Conservation (phyloP, 768 basidiomycete genomes). For the Lentinus brumalis region DNA sequence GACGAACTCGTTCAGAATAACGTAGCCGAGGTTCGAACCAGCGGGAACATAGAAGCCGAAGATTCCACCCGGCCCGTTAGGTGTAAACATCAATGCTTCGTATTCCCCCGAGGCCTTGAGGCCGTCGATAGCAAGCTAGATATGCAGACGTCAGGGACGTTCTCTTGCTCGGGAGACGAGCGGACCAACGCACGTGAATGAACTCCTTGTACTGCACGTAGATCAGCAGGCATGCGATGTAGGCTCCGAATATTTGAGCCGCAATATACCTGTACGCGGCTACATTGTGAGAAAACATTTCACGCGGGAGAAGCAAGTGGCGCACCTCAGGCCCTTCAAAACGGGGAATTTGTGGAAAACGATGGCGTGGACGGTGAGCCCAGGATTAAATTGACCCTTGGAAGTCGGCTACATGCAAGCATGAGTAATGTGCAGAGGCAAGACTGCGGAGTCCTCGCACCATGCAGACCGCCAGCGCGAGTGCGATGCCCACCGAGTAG, state of each 20-base stretch:
- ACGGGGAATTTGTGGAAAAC: slow-evolving; percentile 57
- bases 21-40: slow-evolving; percentile 45
- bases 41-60: slow-evolving; percentile 51
- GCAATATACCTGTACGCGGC: slow-evolving; percentile 54
- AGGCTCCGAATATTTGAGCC: slow-evolving; percentile 67
- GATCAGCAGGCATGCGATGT: slow-evolving; percentile 58
- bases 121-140: slow-evolving; percentile 25
- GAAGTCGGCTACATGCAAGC: slow-evolving; percentile 28
- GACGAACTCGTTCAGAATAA: slow-evolving; percentile 60
- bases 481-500: slow-evolving; percentile 41
- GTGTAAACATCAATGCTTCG: slow-evolving; percentile 32
- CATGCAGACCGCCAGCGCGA: slow-evolving; percentile 35
- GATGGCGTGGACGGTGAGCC: slow-evolving; percentile 55
- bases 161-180: not conserved
- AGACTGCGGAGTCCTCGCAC: not conserved
- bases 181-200: slow-evolving; percentile 39
- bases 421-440: not conserved
- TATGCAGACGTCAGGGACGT: slow-evolving; percentile 40
- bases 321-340: slow-evolving; percentile 50
- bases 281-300: not conserved
- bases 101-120: slow-evolving; percentile 26
- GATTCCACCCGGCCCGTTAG: slow-evolving; percentile 42
- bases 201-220: slow-evolving; percentile 64
- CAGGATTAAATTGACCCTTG: slow-evolving; percentile 51
- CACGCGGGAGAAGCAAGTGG: slow-evolving; percentile 8